Evolutionary conservation across 2,329 filamentous ascomycete species (phyloP).

Genomic region (Fonsecaea multimorphosa): DNA sequence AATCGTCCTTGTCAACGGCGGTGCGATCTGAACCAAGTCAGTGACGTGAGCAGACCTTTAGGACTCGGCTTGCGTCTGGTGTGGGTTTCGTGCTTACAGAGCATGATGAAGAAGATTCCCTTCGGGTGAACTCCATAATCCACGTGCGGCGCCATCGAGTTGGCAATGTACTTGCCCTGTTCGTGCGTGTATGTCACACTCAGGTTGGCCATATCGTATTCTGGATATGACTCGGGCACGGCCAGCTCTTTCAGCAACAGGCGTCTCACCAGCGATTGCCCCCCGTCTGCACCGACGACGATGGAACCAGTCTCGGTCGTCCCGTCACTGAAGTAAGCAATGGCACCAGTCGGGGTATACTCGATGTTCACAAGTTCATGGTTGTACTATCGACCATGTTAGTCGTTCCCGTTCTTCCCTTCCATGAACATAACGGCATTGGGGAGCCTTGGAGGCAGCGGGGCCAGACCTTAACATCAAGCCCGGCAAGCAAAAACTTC

Average conservation of each 20-base stretch:
- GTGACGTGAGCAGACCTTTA: background rate
- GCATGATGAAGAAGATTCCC: conserved; percentile 15
- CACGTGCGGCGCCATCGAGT: conserved; percentile 7
- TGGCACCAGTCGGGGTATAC: background rate
- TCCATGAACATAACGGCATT: too few relatives aligned
- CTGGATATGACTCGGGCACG: conserved; percentile 4
- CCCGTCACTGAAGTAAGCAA: background rate
- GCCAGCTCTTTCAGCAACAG: conserved; percentile 13
- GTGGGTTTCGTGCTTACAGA: background rate
- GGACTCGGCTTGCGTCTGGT: background rate
- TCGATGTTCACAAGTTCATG: conserved; percentile 11
- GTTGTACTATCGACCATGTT: too few relatives aligned
- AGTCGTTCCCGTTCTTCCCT: too few relatives aligned
- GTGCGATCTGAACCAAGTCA: conserved; percentile 5
- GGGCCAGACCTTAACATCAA: conserved; percentile 3
- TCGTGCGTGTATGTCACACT: conserved; percentile 10
- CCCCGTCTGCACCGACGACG: conserved; percentile 3
- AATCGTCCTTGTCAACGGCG: conserved; percentile 8
- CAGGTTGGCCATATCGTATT: conserved; percentile 9
- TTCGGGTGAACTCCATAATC: conserved; percentile 7
- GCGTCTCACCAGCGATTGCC: conserved; percentile 7
- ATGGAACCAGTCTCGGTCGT: background rate
- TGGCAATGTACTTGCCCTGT: conserved; percentile 8
- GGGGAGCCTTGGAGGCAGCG: too few relatives aligned
- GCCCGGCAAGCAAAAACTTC: conserved; percentile 7